Conservation (phyloP, 768 basidiomycete genomes). For the Agaricus blazei region DNA sequence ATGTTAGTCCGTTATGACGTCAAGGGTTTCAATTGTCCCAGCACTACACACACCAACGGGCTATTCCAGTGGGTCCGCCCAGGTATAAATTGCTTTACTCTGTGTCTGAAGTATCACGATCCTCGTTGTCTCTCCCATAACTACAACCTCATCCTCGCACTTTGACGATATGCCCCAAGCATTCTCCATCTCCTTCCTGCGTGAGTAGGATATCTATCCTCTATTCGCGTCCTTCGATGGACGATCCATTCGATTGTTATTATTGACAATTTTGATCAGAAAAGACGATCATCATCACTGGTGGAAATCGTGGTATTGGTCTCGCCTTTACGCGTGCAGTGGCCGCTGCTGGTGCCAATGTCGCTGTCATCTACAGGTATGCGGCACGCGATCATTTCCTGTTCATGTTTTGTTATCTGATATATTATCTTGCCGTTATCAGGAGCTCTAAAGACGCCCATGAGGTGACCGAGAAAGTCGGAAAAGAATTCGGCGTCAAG, state of each 20-base stretch:
- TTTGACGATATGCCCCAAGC: background rate
- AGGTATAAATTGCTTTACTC: background rate
- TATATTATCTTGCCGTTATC: background rate
- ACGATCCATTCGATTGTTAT: background rate
- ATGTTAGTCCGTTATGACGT: background rate
- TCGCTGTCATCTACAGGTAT: conserved; percentile 60
- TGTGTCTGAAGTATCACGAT: background rate
- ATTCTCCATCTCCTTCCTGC: conserved; percentile 2
- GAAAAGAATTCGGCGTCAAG: conserved; percentile 37
- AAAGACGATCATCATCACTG: conserved; percentile 53
- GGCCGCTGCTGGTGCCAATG: conserved; percentile 49
- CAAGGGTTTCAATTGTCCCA: background rate
- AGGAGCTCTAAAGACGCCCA: conserved; percentile 46
- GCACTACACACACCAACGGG: background rate
- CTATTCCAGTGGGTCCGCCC: background rate
- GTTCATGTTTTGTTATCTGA: background rate
- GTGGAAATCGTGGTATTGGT: conserved; percentile 61
- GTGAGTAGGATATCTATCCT: background rate
- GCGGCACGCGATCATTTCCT: background rate
- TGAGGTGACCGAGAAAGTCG: conserved; percentile 41
- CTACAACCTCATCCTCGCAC: background rate
- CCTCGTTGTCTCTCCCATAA: background rate
- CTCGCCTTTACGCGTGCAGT: conserved; percentile 47
- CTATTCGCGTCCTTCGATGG: no score
- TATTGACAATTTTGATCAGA: conserved; percentile 15